Conservation (phyloP, 2,329 filamentous ascomycete genomes). For the Xylaria sp. region DNA sequence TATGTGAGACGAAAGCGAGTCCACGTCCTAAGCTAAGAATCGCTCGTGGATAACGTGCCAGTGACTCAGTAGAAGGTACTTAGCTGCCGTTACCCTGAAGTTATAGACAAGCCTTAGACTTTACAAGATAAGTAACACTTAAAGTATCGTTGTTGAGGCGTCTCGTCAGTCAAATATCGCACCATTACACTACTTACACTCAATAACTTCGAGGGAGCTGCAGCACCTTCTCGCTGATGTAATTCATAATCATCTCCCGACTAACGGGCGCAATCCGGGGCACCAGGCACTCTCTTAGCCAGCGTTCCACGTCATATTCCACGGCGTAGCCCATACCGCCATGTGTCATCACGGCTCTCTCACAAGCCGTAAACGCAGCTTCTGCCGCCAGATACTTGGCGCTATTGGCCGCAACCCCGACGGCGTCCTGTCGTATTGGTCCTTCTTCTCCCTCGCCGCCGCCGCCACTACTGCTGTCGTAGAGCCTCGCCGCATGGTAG, state of each 20-base stretch:
- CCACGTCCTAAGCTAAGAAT: neutral
- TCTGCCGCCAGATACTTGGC: constrained; percentile 78
- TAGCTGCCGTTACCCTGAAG: neutral
- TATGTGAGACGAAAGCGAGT: neutral
- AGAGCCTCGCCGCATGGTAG: constrained; percentile 72
- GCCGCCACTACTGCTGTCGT: constrained; percentile 56
- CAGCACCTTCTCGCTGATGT: constrained; percentile 75
- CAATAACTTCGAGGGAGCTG: constrained; percentile 74
- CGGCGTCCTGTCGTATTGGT: constrained; percentile 63
- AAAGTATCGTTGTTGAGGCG: neutral
- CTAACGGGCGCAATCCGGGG: constrained; percentile 73
- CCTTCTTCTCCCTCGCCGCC: constrained; percentile 54
- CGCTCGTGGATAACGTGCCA: neutral
- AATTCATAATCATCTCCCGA: constrained; percentile 81
- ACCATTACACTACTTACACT: neutral
- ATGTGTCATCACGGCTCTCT: constrained; percentile 68
- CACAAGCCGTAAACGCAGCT: constrained; percentile 71
- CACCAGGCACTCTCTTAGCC: constrained; percentile 72
- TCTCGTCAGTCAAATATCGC: neutral
- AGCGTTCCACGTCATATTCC: constrained; percentile 74
- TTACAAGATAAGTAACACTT: neutral
- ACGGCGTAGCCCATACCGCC: constrained; percentile 74
- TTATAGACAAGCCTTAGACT: neutral
- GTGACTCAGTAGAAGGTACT: neutral
- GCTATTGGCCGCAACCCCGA: constrained; percentile 74